Evolutionary conservation across 768 basidiomycete species (phyloP), one percentile per base, ranked within the genome.

Genomic region (Hericium rajendrae): DNA sequence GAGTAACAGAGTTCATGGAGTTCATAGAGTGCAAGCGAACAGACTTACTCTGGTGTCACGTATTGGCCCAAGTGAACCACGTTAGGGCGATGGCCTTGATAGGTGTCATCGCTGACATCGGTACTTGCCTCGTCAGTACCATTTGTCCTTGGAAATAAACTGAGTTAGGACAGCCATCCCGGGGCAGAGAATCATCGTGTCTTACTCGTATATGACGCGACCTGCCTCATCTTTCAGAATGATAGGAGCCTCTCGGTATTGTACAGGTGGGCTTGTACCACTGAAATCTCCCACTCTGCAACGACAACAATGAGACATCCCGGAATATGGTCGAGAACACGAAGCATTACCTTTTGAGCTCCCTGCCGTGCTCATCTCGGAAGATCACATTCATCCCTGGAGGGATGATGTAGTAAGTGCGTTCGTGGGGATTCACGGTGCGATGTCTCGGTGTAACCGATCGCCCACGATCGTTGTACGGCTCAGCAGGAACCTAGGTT

Each of bases 301-400:
- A 38, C 6, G 11, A 18, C 18, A 53, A 37, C n/a, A 37, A 9
- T 51, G 11, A 51, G 32, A 28, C 18, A 20, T 12, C 37, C 26
- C 32, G 32, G 5, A 8, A 32, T 32, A 32, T 32, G 8, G 32
- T 32, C 32, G 18, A 53, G 12, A 20, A 11, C 20, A 12, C 8
- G 18, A 15, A 50, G 53, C 60, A 39, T 37, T 57, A 57, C 62
- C 62, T 57, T 41, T 48, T 55, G 22, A 63, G 46, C 37, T 63
- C 62, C 28, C 57, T 58, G 20, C 62, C 62, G 38, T 28, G 20
- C 40, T 63, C 62, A 39, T 63, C 62, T 24, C 52, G 54, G 48
- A 63, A 63, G 20, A 63, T 61, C 26, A 61, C 62, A 18, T 41
- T 61, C 62, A 63, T 63, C n/a, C 62, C 62, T 2, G 62, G 62